phyloP scores from a whole-genome alignment of 345 rosid species.

The Brassica carinata region DNA sequence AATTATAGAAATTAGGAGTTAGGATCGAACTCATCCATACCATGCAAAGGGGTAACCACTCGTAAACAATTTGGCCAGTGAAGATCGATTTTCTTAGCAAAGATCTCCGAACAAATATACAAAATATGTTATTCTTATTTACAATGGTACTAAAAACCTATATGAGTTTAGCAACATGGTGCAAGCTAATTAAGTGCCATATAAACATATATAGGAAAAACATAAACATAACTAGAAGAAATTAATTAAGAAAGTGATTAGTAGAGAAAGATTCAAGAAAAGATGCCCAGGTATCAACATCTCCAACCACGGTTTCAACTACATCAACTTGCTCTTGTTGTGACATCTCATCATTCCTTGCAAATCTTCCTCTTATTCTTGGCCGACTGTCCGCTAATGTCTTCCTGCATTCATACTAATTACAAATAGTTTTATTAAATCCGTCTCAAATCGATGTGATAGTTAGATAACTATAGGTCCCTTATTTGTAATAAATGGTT shows the following conservation, averaged over 20 bases:
- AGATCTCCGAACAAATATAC: background rate
- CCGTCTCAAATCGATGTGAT: background rate
- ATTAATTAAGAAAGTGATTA: slow-evolving; percentile 49
- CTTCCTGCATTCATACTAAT: slow-evolving; percentile 91
- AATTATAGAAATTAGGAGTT: background rate
- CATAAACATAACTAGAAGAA: background rate
- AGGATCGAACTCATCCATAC: background rate
- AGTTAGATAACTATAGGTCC: background rate
- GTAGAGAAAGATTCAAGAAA: slow-evolving; percentile 65
- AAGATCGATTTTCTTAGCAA: background rate
- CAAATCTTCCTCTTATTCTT: slow-evolving; percentile 89
- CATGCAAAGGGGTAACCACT: slow-evolving; percentile 2
- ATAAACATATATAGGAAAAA: slow-evolving; percentile 22
- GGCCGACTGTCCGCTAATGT: slow-evolving; percentile 96
- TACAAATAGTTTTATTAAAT: background rate
- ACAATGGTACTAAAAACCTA: slow-evolving; percentile 30
- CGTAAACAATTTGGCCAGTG: background rate
- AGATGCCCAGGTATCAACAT: slow-evolving; percentile 65
- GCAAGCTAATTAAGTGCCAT: slow-evolving; percentile 23
- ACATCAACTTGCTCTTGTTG: slow-evolving; percentile 47
- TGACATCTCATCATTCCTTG: slow-evolving; percentile 78
- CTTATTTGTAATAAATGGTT: background rate
- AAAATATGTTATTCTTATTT: slow-evolving; percentile 28
- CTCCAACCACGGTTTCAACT: slow-evolving; percentile 55
- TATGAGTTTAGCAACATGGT: slow-evolving; percentile 22